Conservation (phyloP, 176 grass and related monocot genomes). For the Musa beccarii region DNA sequence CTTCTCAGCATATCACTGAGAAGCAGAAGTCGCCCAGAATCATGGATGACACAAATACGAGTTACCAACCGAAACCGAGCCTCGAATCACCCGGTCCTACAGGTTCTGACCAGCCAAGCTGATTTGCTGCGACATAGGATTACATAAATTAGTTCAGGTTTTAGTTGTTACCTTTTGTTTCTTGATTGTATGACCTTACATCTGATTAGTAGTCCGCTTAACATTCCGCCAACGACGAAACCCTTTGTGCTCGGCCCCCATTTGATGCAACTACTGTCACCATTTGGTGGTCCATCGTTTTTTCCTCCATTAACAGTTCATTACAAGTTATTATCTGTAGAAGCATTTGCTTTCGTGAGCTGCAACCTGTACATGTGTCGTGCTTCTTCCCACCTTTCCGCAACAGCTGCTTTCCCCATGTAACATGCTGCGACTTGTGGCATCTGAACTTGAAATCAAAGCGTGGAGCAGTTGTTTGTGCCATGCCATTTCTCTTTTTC, state of each 20-base stretch:
- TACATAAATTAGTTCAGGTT: background rate
- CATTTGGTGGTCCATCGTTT: too few species aligned
- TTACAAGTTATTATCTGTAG: too few species aligned
- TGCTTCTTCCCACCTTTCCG: too few species aligned
- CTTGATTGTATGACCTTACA: background rate
- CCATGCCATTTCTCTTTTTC: too few species aligned
- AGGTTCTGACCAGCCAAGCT: background rate
- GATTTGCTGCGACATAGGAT: background rate
- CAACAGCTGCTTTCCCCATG: too few species aligned
- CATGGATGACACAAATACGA: constrained; percentile 38
- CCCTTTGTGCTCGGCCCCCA: background rate
- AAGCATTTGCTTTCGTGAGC: too few species aligned
- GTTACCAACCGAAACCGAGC: background rate
- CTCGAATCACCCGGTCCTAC: too few species aligned
- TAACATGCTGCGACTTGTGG: too few species aligned
- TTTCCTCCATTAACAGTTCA: too few species aligned
- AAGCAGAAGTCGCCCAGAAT: constrained; percentile 41
- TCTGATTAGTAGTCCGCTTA: background rate
- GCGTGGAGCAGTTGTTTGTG: too few species aligned
- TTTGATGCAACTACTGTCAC: background rate
- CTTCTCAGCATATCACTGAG: constrained; percentile 33
- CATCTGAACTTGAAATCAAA: too few species aligned
- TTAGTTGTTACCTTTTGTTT: background rate
- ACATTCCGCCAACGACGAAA: background rate
- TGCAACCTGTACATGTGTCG: too few species aligned